These are phyloP conservation scores for Dillenia turbinata DNA, from an alignment of 164 flowering plant species.

Conservation along the genomic window DNA sequence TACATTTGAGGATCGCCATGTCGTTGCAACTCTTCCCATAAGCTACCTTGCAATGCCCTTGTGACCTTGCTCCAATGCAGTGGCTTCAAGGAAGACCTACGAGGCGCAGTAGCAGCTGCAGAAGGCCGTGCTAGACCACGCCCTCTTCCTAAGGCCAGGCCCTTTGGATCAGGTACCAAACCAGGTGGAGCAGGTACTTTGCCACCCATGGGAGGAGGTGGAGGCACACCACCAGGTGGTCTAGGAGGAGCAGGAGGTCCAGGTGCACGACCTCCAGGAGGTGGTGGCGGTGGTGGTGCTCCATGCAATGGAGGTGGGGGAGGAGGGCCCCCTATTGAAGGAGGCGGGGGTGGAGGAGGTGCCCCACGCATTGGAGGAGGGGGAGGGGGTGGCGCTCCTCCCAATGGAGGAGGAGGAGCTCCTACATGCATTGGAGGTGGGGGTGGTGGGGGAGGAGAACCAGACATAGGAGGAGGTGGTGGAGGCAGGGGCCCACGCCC, in stretches of 20 bases:
- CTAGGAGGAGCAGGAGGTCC: conserved; percentile 47
- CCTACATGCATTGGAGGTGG: neutral
- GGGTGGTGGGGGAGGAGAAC: neutral
- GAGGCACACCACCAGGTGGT: conserved; percentile 52
- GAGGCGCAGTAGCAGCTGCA: conserved; percentile 37
- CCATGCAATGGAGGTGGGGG: conserved; percentile 5
- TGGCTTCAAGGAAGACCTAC: conserved; percentile 76
- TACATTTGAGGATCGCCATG: conserved; percentile 72
- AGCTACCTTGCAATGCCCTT: conserved; percentile 89
- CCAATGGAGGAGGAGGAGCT: conserved; percentile 11
- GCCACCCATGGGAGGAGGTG: conserved; percentile 60
- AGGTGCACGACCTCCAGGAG: conserved; percentile 27
- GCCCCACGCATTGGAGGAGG: neutral
- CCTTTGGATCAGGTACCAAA: conserved; percentile 19
- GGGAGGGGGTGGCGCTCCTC: conserved; percentile 6
- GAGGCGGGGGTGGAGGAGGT: conserved; percentile 8
- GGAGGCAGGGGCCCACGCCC: conserved; percentile 25
- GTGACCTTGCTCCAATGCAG: conserved; percentile 97
- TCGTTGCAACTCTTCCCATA: conserved; percentile 93
- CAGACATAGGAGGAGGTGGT: too few relatives aligned
- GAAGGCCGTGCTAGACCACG: conserved; percentile 55
- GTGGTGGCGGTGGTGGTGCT: conserved; percentile 21
- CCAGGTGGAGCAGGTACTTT: conserved; percentile 20
- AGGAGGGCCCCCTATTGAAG: conserved; percentile 11
- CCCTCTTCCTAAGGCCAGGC: conserved; percentile 47